Evolutionary conservation across 306 rosid species (phyloP).

Genomic region (Vigna hirtella): DNA sequence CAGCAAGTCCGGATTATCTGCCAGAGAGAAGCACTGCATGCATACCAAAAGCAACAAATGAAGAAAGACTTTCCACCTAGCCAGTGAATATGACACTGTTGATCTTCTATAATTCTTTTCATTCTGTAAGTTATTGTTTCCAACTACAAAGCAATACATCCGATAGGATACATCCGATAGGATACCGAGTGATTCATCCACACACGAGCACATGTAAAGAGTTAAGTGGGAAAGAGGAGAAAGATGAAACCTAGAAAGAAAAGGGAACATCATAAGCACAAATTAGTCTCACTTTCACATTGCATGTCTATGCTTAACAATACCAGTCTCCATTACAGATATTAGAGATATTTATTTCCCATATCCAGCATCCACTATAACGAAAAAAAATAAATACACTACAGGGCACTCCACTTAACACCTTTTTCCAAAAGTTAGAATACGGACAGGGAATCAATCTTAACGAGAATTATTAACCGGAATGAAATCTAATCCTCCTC

Average conservation of each 20-base stretch:
- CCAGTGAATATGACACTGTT: constrained; percentile 20
- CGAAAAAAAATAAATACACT: neutral
- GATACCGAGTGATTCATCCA: constrained; percentile 41
- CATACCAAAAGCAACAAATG: constrained; percentile 30
- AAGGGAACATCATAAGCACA: constrained; percentile 31
- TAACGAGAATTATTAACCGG: constrained; percentile 14
- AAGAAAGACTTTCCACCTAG: constrained; percentile 39
- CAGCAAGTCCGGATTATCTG: constrained; percentile 27
- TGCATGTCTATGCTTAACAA: constrained; percentile 34
- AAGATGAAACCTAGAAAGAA: constrained; percentile 31
- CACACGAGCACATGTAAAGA: constrained; percentile 32
- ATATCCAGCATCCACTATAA: neutral
- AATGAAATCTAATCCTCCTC: constrained; percentile 8
- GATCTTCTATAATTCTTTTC: constrained; percentile 33
- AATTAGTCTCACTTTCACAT: constrained; percentile 16
- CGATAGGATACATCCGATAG: neutral
- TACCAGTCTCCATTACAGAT: constrained; percentile 11
- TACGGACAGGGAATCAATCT: constrained; percentile 12
- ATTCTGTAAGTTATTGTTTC: constrained; percentile 41
- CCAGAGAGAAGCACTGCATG: constrained; percentile 46
- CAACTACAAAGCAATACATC: constrained; percentile 32
- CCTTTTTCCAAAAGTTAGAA: constrained; percentile 28
- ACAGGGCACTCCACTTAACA: constrained; percentile 18
- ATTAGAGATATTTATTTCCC: constrained; percentile 20
- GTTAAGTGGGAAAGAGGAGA: constrained; percentile 24